Evolutionary conservation across 1,284 basidiomycete species (phyloP).

Genomic region (Apiotrichum veenhuisii): DNA sequence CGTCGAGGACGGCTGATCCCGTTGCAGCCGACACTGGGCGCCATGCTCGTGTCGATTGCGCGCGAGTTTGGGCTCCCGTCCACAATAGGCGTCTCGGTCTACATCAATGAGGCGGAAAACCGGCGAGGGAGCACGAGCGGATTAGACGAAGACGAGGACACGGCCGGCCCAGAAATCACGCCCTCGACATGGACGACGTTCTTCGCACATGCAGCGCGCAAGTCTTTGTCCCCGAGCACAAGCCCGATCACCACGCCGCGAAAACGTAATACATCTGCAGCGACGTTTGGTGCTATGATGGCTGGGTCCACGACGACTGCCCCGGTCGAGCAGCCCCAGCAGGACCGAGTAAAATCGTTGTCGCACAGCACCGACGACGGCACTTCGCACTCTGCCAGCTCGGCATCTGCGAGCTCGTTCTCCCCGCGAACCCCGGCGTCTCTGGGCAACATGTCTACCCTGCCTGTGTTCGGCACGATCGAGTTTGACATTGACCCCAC

Average conservation of each 20-base stretch:
- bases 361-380: not conserved
- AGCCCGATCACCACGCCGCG: slow-evolving; percentile 9
- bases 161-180: slow-evolving; percentile 35
- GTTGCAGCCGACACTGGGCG: slow-evolving; percentile 41
- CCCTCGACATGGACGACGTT: slow-evolving; percentile 36
- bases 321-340: not conserved
- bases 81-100: slow-evolving; percentile 40
- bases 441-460: not conserved
- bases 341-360: not conserved
- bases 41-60: slow-evolving; percentile 45
- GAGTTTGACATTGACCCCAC: slow-evolving; percentile 47
- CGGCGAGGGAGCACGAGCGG: slow-evolving; percentile 3
- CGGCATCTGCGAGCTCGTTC: slow-evolving; percentile 17
- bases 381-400: slow-evolving; percentile 8
- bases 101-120: slow-evolving; percentile 24
- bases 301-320: not conserved
- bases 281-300: slow-evolving; percentile 3
- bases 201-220: slow-evolving; percentile 20
- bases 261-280: slow-evolving; percentile 1
- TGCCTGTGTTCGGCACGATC: slow-evolving; percentile 41
- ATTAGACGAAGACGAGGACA: slow-evolving; percentile 20
- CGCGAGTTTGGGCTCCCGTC: slow-evolving; percentile 47
- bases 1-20: slow-evolving; percentile 42
- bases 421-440: slow-evolving; percentile 27
- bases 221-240: not conserved